phyloP scores from a whole-genome alignment of 495 filamentous ascomycete genomes.

The Parmelia sp. region DNA sequence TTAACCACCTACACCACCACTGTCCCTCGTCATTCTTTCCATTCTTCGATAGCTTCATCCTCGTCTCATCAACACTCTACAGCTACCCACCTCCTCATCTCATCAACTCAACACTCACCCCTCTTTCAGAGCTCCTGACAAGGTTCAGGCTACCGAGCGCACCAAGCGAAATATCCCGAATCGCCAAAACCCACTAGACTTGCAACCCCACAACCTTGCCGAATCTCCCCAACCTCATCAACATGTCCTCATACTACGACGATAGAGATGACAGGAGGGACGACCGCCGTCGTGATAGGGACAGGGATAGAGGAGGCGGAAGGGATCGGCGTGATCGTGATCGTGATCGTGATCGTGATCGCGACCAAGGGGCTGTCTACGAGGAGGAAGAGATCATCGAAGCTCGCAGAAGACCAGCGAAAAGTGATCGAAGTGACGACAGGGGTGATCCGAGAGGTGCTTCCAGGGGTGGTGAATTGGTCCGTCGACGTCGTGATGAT shows the following conservation, averaged over 20 bases:
- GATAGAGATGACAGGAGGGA: slow-evolving; percentile 16
- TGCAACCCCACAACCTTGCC: neutral
- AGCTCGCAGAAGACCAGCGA: slow-evolving; percentile 23
- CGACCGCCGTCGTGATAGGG: slow-evolving; percentile 20
- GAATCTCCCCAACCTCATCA: neutral
- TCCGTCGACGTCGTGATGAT: slow-evolving; percentile 46
- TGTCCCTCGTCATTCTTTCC: neutral
- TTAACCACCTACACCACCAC: neutral
- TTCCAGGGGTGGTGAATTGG: slow-evolving; percentile 34
- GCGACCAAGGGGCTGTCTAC: slow-evolving; percentile 15
- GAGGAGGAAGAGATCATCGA: slow-evolving; percentile 25
- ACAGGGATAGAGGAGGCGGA: slow-evolving; percentile 12
- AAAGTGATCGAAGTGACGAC: slow-evolving; percentile 1
- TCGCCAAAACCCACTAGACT: neutral
- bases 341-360: slow-evolving; percentile 12
- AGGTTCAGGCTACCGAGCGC: neutral
- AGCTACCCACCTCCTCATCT: neutral
- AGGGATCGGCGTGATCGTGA: slow-evolving; percentile 14
- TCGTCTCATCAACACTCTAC: neutral
- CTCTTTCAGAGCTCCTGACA: neutral
- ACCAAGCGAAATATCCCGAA: neutral
- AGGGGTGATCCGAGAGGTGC: slow-evolving; percentile 1
- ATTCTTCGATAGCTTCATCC: neutral
- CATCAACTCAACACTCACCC: neutral
- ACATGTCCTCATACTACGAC: slow-evolving; percentile 23